Evolutionary conservation across 169 alveolate species (phyloP), one percentile per base, ranked within the genome.

Genomic region (Cryptosporidium andersoni): DNA sequence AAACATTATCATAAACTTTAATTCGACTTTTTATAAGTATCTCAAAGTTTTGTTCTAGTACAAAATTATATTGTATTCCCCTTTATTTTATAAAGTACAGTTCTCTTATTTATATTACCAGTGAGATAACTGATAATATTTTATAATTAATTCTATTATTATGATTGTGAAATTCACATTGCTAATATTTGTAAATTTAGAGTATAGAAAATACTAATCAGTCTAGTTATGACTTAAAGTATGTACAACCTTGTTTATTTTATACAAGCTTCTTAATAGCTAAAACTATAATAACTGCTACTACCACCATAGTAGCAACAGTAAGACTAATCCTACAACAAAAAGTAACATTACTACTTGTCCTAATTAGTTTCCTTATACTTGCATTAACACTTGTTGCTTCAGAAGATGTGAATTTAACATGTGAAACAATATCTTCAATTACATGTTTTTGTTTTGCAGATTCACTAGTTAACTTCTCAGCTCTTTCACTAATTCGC

Each of bases 241-340:
- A 25, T 25, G 0, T 25, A 25, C 25, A 25, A 25, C 25, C 25
- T 25, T 25, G 9, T 60, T 60, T 62, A 62, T 40, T 62, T 49
- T 45, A 64, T 16, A 47, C 48, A 34, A 64, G 80, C 60, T 74
- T 60, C 60, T 74, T 74, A 16, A 74, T 58, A 45, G 42, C 47
- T 42, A 74, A 43, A 9, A 39, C 85, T 34, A 60, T 74, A 7
- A 74, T 74, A 25, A 74, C 34, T 7, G 85, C 55, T 55, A 74
- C 39, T 16, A 68, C 39, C 5, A 58, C 25, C 25, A 74, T 58
- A 58, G 60, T 39, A 11, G 60, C 14, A 8, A 47, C 43, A 8
- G 37, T 48, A 34, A 74, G 36, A 14, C 64, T 56, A 45, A 74
- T 58, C 25, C 85, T 74, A 49, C 85, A 74, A 62, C 85, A 74